Conservation (phyloP, 164 flowering plant species). For the grape (Vitis vinifera) region ASM3070453v1 NC_081813.1:2036001-2036500, state of each 20-base stretch:
- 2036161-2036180: slow-evolving; percentile 63
- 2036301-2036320: slow-evolving; percentile 92
- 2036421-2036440: slow-evolving; percentile 87
- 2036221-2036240: slow-evolving; percentile 88
- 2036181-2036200: slow-evolving; percentile 35
- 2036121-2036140: slow-evolving; percentile 12
- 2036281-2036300: slow-evolving; percentile 68
- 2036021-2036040: too few relatives aligned
- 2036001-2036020: too few relatives aligned
- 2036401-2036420: slow-evolving; percentile 87
- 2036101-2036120: slow-evolving; percentile 25
- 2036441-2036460: slow-evolving; percentile 85
- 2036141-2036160: slow-evolving; percentile 60
- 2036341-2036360: slow-evolving; percentile 71
- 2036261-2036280: slow-evolving; percentile 86
- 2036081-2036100: too few relatives aligned
- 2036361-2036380: slow-evolving; percentile 68
- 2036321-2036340: slow-evolving; percentile 58
- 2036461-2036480: slow-evolving; percentile 97
- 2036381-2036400: slow-evolving; percentile 67
- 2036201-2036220: slow-evolving; percentile 18
- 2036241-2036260: slow-evolving; percentile 99
- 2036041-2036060: too few relatives aligned
- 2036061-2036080: too few relatives aligned
- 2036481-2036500: slow-evolving; percentile 78